Evolutionary conservation across 2,329 filamentous ascomycete species (phyloP).

Genomic region (Aspergillus spinulosporus): DNA sequence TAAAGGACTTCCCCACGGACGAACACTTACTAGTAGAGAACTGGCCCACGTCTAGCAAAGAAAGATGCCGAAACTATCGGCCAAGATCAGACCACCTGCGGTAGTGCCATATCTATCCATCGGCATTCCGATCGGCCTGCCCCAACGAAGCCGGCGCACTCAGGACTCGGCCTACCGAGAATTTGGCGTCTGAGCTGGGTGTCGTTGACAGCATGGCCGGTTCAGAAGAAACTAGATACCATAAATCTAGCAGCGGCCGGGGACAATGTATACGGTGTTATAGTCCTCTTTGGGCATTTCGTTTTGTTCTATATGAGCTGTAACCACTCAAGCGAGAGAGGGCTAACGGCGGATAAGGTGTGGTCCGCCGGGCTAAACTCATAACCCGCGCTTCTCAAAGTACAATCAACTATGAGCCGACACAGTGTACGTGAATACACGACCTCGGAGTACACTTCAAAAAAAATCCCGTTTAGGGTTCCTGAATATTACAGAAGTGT

Average conservation of each 20-base stretch:
- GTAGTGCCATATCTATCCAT: background rate
- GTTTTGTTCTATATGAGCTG: background rate
- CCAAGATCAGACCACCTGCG: too few relatives aligned
- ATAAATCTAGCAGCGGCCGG: too few relatives aligned
- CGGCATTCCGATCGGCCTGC: conserved; percentile 20
- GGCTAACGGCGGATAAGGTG: background rate
- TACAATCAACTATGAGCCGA: background rate
- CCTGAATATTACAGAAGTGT: too few relatives aligned
- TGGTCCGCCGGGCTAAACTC: background rate
- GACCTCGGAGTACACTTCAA: too few relatives aligned
- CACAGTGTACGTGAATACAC: too few relatives aligned
- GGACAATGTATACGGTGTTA: too few relatives aligned
- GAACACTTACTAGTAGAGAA: background rate
- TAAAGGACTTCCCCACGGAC: background rate
- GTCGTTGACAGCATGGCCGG: background rate
- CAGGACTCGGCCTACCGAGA: too few relatives aligned
- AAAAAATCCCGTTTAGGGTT: too few relatives aligned
- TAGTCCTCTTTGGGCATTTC: too few relatives aligned
- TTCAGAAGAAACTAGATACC: background rate
- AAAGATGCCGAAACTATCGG: too few relatives aligned
- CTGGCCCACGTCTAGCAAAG: background rate
- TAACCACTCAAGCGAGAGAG: background rate
- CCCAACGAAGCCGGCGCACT: conserved; percentile 3
- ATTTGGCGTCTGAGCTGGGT: conserved; percentile 1
- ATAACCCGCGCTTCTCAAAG: background rate